Percentiles rank a stretch among this genome's conserved stretches.
Evolutionary conservation across 371 early-diverging fungal species (phyloP).

Genomic region (Zychaea mexicana): DNA sequence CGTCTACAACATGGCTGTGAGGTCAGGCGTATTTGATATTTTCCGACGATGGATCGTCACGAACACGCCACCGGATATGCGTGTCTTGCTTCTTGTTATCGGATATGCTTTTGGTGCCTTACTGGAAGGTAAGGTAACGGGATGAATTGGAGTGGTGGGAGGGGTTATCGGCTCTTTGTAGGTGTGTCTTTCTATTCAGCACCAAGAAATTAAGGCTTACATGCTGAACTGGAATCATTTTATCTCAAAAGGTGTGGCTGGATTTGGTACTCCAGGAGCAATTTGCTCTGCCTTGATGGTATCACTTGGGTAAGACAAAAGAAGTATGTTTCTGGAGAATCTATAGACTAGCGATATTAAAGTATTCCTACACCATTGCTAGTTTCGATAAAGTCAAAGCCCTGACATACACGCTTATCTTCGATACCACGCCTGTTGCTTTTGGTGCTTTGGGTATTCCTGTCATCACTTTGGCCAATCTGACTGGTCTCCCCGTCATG

Average conservation of each 20-base stretch:
- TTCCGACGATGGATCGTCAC: constrained; percentile 54
- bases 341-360: neutral
- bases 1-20: constrained; percentile 47
- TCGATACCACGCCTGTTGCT: constrained; percentile 52
- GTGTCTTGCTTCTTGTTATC: constrained; percentile 44
- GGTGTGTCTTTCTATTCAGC: too few species aligned
- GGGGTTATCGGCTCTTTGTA: too few species aligned
- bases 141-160: too few species aligned
- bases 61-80: constrained; percentile 49
- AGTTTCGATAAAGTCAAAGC: constrained; percentile 52
- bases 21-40: constrained; percentile 50
- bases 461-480: constrained; percentile 45
- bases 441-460: constrained; percentile 53
- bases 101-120: constrained; percentile 50
- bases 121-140: constrained; percentile 35
- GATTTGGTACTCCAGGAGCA: constrained; percentile 56
- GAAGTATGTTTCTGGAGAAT: neutral
- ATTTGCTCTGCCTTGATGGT: constrained; percentile 54
- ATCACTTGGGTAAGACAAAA: constrained; percentile 42
- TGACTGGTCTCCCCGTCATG: constrained; percentile 44
- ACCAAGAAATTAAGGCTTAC: neutral
- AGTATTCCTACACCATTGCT: neutral
- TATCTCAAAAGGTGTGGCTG: constrained; percentile 38
- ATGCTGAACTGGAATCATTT: too few species aligned
- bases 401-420: constrained; percentile 40